Base-by-base conservation (phyloP, 2,329 filamentous ascomycete genomes). In the Fusarium euwallaceae region DNA sequence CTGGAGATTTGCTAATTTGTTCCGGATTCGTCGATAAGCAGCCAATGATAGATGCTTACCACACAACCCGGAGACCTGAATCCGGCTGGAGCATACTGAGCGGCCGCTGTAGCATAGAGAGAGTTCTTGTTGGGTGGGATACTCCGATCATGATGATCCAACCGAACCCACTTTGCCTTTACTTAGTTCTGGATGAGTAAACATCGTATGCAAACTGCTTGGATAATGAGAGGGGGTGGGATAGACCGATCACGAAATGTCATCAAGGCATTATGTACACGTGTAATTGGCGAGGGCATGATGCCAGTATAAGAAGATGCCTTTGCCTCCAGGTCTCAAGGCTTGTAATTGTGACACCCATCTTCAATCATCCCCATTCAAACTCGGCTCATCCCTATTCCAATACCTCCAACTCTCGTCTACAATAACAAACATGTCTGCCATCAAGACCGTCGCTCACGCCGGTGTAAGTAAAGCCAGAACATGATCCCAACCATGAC, bases 201-300 rank as follows among this genome's bases (percentile, higher is more conserved):
- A 51, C 29, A 41, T 34, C 22, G 43, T 48, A 62, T 62, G 60
- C 32, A 32, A 62, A 22, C 39, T 51, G 41, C 60, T 53, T 34
- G 60, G 41, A 62, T 62, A 58, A 58, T 51, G 22, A 51, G 41
- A 53, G 41, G 41, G 60, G 43, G 60, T 62, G 60, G 60, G 60
- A 62, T 62, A 51, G 60, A 43, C 60, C 60, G 60, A 62, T 53
- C n/a, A 53, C 45, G 60, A 62, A 62, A 62, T 51, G 41, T 36
- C 29, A 62, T 53, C 41, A 53, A 53, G n/a, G 16, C 60, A 29
- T 53, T 58, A 32, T 37, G 51, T 34, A 56, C 20, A 56, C 51
- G 29, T 56, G 32, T 37, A 37, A 58, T 58, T 34, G 29, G 5
- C 6, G 55, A 58, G 55, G 20, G 55, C 10, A 37, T 17, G 55